Base-by-base conservation (phyloP, 805 yeast genomes). In the Yarrowia sp. region DNA sequence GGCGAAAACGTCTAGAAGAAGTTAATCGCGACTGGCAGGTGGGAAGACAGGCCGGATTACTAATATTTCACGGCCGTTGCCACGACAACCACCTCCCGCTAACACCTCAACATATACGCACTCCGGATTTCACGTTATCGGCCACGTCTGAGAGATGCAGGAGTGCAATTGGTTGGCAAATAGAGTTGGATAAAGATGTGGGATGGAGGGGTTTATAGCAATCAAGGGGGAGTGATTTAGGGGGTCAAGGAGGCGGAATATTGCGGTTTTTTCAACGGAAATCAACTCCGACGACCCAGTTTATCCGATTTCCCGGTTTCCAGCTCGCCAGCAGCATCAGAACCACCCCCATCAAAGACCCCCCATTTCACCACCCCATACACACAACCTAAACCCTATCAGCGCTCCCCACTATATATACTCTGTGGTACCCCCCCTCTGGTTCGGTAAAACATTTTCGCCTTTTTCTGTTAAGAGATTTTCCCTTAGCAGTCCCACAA, bases 391-490 rank as follows among this genome's bases (percentile, higher is more conserved):
- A 58, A 58, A 58, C 64, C 36, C 40, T 58, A 43, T 55, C 38
- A 10, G 8, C 14, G 3, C n/a, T 17, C 40, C 19, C 9, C 24
- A 42, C 42, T 43, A 43, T 58, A 58, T 58, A 58, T 42, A 42
- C 64, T n/a, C 38, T 9, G 24, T n/a, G 2, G 39, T 4, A 13
- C 13, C 9, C 30, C 55, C 20, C 17, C 8, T 13, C 9, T 24
- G 30, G 30, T 14, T 49, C 10, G 4, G 3, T 12, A n/a, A 38
- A 58, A 42, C 63, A 42, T 40, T 53, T 53, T 53, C 44, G 19
- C 17, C 36, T 9, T n/a, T 36, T 55, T 58, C 64, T 58, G 64
- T 58, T 58, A 58, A 58, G 63, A 40, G 60, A 53, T 20, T 13
- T 40, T 39, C 47, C 50, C 66, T 47, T 61, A 61, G 46, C 66